Base-by-base conservation (phyloP, 306 rosid species). In the Vigna radiata region DNA sequence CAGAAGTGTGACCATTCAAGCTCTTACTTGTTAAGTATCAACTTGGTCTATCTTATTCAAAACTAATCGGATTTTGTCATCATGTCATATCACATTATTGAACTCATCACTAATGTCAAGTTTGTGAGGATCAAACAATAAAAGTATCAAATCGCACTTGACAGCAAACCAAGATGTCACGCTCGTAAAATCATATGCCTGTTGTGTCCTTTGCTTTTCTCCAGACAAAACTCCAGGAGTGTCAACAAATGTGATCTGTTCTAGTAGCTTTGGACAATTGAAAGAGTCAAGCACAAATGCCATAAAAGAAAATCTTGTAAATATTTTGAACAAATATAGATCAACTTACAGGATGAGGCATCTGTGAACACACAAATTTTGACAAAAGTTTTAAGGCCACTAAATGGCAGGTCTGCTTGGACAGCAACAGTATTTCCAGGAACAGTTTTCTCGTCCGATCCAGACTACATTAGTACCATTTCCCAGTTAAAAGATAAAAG, bases 141-240 rank as follows among this genome's bases (percentile, higher is more conserved):
- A 92, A 19, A 93, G 85, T 66, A 93, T 91, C 64, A 93, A 87
- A 86, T 93, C 98, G 77, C 96, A 93, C 87, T 93, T 93, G 0
- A 97, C 80, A 84, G 98, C 98, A 84, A 93, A 91, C 97, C 98
- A 93, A 21, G 98, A 93, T 27, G 97, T 93, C 62, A 93, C 97
- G 49, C 97, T 96, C 0, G 93, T 93, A 81, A 93, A 93, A 72
- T 93, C 91, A 58, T 93, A 93, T 13, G 97, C 96, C 36, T 97
- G 84, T 69, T 93, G 97, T 0, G 97, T 89, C 52, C 98, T 87
- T 86, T 93, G 98, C 89, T 93, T 93, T 79, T 93, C 98, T 55
- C 98, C 98, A 16, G 98, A 91, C 70, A 93, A 69, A 85, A 93
- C 98, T 67, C 98, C 98, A 50, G 98, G 98, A 68, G 91, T 93